Base-by-base conservation (phyloP, 2,329 filamentous ascomycete genomes). In the Nemania diffusa region DNA sequence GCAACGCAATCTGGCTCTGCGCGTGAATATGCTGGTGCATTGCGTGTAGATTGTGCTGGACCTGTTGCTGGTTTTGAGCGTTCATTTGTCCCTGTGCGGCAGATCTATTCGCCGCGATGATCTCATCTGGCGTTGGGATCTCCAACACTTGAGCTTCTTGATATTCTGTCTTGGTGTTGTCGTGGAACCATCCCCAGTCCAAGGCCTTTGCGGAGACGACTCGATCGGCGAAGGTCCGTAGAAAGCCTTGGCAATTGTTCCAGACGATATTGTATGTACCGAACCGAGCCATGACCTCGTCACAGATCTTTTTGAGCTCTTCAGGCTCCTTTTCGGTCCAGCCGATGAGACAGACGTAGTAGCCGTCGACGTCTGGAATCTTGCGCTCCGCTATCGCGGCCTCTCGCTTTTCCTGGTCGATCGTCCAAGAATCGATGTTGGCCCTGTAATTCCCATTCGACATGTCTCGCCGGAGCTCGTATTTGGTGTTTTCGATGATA, bases 291-390 rank as follows among this genome's bases (percentile, higher is more conserved):
- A 51, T 51, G 48, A 51, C 48, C 13, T 51, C 48, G 48, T 51
- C 48, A 22, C 48, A 51, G 9, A 51, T 51, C 48, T 3, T 51
- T 29, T 27, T 29, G 26, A 51, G 48, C 48, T 51, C 24, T 22
- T 51, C 20, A 29, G 48, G 24, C 24, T 29, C 22, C 48, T 26
- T 51, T 29, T 17, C 22, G 48, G 48, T 51, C 24, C 48, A 51
- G 8, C 48, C 48, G 7, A 51, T 26, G 22, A 51, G 48, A 13
- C 48, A 51, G 15, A 51, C 24, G 24, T 51, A 51, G 48, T 51
- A 51, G 24, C 48, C 48, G 26, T 51, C 48, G 48, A 51, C 48
- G 48, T 51, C 26, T 29, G 48, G 48, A 22, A 51, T 51, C 48
- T 51, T 51, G 11, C 48, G 24, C 48, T 51, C 48, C 26, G 48